phyloP scores from a whole-genome alignment of 1,139 yeast genomes.

The Taiozyma onychis region DNA sequence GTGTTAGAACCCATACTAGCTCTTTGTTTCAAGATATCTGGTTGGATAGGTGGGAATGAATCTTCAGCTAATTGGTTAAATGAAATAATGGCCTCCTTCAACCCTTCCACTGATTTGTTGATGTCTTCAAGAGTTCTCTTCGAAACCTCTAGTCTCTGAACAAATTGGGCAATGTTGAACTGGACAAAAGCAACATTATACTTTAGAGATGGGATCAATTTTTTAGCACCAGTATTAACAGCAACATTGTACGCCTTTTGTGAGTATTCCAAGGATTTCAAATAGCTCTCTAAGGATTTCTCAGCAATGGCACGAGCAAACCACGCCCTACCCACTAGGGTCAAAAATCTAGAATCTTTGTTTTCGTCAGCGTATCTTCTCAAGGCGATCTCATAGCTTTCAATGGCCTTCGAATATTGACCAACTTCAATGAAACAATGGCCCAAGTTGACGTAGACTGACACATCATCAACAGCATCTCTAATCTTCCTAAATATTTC shows the following conservation, averaged over 20 bases:
- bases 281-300: slow-evolving; percentile 52
- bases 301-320: slow-evolving; percentile 72
- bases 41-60: slow-evolving; percentile 65
- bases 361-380: slow-evolving; percentile 57
- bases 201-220: slow-evolving; percentile 42
- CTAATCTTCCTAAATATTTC: slow-evolving; percentile 85
- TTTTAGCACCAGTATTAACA: slow-evolving; percentile 28
- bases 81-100: slow-evolving; percentile 56
- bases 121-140: slow-evolving; percentile 62
- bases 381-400: slow-evolving; percentile 78
- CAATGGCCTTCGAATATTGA: slow-evolving; percentile 83
- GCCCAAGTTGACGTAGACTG: slow-evolving; percentile 81
- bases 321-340: slow-evolving; percentile 89
- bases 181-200: slow-evolving; percentile 84
- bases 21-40: slow-evolving; percentile 75
- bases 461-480: slow-evolving; percentile 81
- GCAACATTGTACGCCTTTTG: slow-evolving; percentile 47
- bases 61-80: slow-evolving; percentile 58
- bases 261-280: slow-evolving; percentile 59
- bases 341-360: slow-evolving; percentile 47
- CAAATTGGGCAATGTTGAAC: slow-evolving; percentile 80
- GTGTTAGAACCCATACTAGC: slow-evolving; percentile 81
- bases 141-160: slow-evolving; percentile 56
- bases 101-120: slow-evolving; percentile 48
- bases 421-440: slow-evolving; percentile 81